Conservation (phyloP, 2,329 filamentous ascomycete genomes). For the Escovopsis weberi region DNA sequence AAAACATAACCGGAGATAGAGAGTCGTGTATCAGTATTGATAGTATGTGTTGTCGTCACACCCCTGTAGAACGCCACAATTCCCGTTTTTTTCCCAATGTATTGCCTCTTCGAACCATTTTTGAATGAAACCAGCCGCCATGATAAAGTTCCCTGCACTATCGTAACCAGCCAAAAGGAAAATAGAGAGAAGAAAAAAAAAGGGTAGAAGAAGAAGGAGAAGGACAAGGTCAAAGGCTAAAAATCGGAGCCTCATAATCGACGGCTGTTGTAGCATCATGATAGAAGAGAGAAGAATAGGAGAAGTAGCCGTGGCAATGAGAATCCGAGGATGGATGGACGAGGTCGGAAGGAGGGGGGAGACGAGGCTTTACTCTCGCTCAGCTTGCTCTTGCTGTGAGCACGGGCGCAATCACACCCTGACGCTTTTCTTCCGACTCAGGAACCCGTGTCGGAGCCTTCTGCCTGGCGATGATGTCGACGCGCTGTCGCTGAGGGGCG, state of each 20-base stretch:
- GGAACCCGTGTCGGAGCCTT: constrained; percentile 21
- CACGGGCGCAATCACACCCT: constrained; percentile 13
- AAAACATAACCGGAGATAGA: not conserved
- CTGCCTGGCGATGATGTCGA: constrained; percentile 15
- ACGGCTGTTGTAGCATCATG: constrained; percentile 1
- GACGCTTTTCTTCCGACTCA: constrained; percentile 26
- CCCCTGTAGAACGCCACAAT: constrained; percentile 1
- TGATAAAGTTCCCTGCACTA: constrained; percentile 2
- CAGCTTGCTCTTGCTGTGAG: not conserved
- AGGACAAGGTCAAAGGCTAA: too few species aligned
- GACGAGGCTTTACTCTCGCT: too few species aligned
- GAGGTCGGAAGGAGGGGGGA: too few species aligned
- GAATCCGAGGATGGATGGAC: too few species aligned
- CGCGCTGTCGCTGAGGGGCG: constrained; percentile 11
- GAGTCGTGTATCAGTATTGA: not conserved
- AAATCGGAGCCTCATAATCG: not conserved
- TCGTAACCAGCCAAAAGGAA: constrained; percentile 1
- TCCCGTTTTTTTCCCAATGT: not conserved
- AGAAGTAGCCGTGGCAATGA: not conserved
- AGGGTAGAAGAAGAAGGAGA: too few species aligned
- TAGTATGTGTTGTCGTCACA: not conserved
- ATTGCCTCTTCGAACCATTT: not conserved
- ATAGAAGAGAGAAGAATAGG: not conserved
- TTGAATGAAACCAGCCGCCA: not conserved
- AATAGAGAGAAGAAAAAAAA: not conserved